phyloP scores from a whole-genome alignment of 441 rosid genomes.

The Euphorbia celastroides region DNA sequence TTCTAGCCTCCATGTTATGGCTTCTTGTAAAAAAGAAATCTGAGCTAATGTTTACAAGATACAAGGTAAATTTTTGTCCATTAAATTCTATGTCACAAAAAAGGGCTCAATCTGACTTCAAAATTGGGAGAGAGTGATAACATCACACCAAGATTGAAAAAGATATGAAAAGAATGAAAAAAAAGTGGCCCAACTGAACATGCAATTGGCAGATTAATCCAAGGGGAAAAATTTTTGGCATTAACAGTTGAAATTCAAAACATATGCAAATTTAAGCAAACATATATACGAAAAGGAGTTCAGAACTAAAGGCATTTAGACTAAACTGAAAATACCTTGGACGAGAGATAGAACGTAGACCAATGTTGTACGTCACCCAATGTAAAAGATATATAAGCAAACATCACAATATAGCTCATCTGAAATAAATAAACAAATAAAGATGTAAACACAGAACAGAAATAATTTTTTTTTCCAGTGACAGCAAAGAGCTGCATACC shows the following conservation, averaged over 20 bases:
- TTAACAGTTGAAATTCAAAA: neutral
- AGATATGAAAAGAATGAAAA: neutral
- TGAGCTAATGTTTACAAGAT: too few relatives aligned
- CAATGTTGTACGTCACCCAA: slow-evolving; percentile 60
- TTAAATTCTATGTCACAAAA: neutral
- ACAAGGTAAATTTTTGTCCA: too few relatives aligned
- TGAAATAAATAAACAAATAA: slow-evolving; percentile 22
- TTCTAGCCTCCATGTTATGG: too few relatives aligned
- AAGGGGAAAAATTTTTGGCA: neutral
- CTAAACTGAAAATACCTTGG: slow-evolving; percentile 48
- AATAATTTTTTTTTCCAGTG: neutral
- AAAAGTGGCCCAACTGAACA: neutral
- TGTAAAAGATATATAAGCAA: slow-evolving; percentile 84
- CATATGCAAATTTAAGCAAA: neutral
- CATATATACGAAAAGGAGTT: neutral
- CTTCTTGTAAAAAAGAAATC: too few relatives aligned
- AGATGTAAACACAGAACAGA: neutral
- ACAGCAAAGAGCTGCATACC: neutral
- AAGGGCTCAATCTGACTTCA: neutral
- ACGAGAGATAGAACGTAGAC: slow-evolving; percentile 60
- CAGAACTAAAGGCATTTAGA: neutral
- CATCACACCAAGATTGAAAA: neutral
- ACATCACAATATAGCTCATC: slow-evolving; percentile 97
- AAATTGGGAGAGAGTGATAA: neutral
- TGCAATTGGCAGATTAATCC: too few relatives aligned